Percentiles rank a stretch among this genome's conserved stretches.
Conservation (phyloP, 352 stramenopile genomes). For the Peronospora belbahrii region DNA sequence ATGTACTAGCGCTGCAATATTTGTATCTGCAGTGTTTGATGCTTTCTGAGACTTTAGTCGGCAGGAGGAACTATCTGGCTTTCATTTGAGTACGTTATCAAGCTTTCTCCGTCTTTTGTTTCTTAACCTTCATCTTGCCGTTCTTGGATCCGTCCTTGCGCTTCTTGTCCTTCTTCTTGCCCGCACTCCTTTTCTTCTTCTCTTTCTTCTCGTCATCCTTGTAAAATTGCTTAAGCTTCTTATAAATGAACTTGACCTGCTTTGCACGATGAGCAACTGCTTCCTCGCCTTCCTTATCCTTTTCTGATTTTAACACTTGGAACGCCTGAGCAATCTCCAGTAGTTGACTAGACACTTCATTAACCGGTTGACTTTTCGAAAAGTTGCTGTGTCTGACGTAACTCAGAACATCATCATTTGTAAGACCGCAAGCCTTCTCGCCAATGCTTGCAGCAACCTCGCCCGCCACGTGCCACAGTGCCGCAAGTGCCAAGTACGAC, state of each 20-base stretch:
- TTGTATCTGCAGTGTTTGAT: background rate
- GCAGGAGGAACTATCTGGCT: background rate
- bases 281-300: constrained; percentile 30
- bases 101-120: constrained; percentile 43
- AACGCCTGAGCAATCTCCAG: constrained; percentile 33
- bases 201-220: constrained; percentile 52
- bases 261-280: constrained; percentile 37
- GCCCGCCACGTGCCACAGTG: constrained; percentile 46
- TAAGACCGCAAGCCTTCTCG: constrained; percentile 27
- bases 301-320: constrained; percentile 26
- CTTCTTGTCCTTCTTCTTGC: constrained; percentile 69
- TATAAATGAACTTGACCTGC: constrained; percentile 79
- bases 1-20: constrained; percentile 14
- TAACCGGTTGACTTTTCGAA: constrained; percentile 41
- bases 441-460: constrained; percentile 35
- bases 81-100: constrained; percentile 2
- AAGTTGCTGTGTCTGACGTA: constrained; percentile 73
- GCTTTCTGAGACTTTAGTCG: background rate
- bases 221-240: constrained; percentile 83
- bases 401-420: constrained; percentile 34
- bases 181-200: constrained; percentile 56
- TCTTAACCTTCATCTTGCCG: constrained; percentile 44
- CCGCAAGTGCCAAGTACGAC: constrained; percentile 58
- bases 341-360: constrained; percentile 28
- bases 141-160: constrained; percentile 60